A percentile compares a stretch with the other conserved stretches of the same genome.
Conservation (phyloP, 2,329 filamentous ascomycete genomes). For the Colletotrichum incanum region DNA sequence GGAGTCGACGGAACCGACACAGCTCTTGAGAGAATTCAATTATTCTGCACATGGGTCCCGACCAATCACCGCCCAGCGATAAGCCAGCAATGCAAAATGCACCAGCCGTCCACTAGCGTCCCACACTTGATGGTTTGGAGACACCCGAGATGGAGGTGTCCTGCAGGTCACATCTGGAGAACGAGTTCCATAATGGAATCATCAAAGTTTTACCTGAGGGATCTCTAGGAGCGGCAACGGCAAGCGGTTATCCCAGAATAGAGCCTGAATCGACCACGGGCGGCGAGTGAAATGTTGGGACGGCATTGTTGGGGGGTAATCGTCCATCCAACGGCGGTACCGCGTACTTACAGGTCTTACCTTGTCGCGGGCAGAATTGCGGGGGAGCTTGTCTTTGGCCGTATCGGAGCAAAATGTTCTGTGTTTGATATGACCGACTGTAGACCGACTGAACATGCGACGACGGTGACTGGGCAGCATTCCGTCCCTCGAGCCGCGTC, state of each 20-base stretch:
- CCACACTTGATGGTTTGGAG: slow-evolving; percentile 42
- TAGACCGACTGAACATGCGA: slow-evolving; percentile 23
- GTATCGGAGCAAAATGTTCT: slow-evolving; percentile 33
- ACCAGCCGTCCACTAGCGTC: slow-evolving; percentile 42
- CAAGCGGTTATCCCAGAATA: slow-evolving; percentile 35
- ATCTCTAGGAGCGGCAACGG: slow-evolving; percentile 35
- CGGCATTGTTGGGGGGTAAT: slow-evolving; percentile 37
- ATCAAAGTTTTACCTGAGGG: slow-evolving; percentile 44
- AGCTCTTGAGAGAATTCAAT: slow-evolving; percentile 50
- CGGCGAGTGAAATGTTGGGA: slow-evolving; percentile 25
- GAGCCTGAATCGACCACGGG: slow-evolving; percentile 21
- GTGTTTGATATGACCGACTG: slow-evolving; percentile 40
- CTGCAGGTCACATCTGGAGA: slow-evolving; percentile 43
- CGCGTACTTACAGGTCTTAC: slow-evolving; percentile 21
- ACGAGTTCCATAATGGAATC: slow-evolving; percentile 44
- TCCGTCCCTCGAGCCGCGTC: slow-evolving; percentile 3
- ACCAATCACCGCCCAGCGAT: slow-evolving; percentile 52
- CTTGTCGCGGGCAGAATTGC: slow-evolving; percentile 34
- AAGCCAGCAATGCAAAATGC: slow-evolving; percentile 47
- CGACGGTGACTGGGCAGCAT: slow-evolving; percentile 25
- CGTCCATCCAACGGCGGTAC: slow-evolving; percentile 28
- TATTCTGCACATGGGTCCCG: slow-evolving; percentile 50
- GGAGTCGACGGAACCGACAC: slow-evolving; percentile 36
- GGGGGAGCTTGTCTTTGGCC: slow-evolving; percentile 28
- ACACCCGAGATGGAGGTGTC: slow-evolving; percentile 40